Base-by-base conservation (phyloP, 1,284 basidiomycete species). In the Trametes versicolor region DNA sequence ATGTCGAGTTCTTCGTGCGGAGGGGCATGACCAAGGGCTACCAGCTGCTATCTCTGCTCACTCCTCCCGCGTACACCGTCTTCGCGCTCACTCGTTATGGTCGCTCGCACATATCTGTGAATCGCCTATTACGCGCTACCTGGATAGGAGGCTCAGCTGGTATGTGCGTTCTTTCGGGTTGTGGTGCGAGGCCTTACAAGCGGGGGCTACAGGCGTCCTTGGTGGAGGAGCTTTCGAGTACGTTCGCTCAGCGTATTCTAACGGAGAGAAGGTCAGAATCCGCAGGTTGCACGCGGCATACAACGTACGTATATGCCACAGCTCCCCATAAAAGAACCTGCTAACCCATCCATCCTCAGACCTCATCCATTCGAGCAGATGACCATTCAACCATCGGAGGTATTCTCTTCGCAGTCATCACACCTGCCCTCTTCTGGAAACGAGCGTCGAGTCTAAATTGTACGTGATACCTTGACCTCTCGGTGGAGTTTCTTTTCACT, bases 301-400 rank as follows among this genome's bases (percentile, higher is more conserved):
- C 72, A 81, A 92, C 73, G 90, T 92, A 74, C 49, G 76, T 73
- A 37, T 27, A 13, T n/a, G n/a, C 13, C 47, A 3, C 21, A 8
- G 34, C 39, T 41, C 45, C 17, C 50, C 45, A 48, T 62, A 15
- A 21, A 8, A 43, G n/a, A 32, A 59, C 21, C n/a, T 13, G 45
- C 21, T 34, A 6, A 39, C 21, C 8, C n/a, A 1, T 58, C 13
- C 13, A 57, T 55, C 27, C 6, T 37, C 65, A 92, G 90, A 84
- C 82, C 15, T 76, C 80, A 49, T 82, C 84, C 21, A 76, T 91
- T 60, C 80, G 90, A 66, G 81, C 82, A 39, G 86, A 91, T 62
- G 91, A 93, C 72, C 86, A 91, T 73, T 83, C 90, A 21, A 90
- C 85, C 5, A 90, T 93, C 52, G 91, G 91, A 37, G 81, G 82